phyloP scores from a whole-genome alignment of 257 asterid species.

The Penstemon eatonii region DNA sequence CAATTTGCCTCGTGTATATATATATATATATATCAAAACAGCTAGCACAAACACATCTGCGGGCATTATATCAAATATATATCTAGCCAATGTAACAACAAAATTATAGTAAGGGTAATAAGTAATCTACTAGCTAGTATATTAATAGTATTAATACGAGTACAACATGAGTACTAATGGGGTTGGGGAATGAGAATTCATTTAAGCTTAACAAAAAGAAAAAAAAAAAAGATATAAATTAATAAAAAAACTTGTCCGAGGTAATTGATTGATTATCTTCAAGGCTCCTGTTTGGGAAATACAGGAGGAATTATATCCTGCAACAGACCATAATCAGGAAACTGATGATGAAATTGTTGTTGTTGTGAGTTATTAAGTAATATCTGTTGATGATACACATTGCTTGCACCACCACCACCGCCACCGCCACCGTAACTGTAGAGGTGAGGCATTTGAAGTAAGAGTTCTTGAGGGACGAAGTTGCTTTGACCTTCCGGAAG shows the following conservation, averaged over 20 bases:
- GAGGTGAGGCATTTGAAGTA: constrained; percentile 42
- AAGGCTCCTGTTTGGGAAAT: constrained; percentile 50
- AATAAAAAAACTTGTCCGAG: constrained; percentile 9
- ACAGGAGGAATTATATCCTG: constrained; percentile 50
- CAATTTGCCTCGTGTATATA: too few relatives aligned
- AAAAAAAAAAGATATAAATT: not conserved
- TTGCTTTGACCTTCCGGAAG: constrained; percentile 14
- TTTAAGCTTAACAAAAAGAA: not conserved
- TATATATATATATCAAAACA: too few relatives aligned
- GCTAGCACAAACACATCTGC: too few relatives aligned
- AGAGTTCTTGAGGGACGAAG: constrained; percentile 43
- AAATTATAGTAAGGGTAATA: too few relatives aligned
- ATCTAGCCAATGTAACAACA: too few relatives aligned
- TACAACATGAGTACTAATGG: constrained; percentile 1
- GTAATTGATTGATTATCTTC: not conserved
- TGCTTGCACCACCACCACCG: not conserved
- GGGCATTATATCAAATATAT: too few relatives aligned
- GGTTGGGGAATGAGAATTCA: not conserved
- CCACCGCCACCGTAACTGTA: constrained; percentile 32
- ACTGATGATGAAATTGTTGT: constrained; percentile 39
- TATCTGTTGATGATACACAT: constrained; percentile 31
- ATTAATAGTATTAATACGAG: too few relatives aligned
- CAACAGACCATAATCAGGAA: constrained; percentile 50
- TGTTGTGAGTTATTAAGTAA: not conserved
- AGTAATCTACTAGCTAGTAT: too few relatives aligned